Conservation (phyloP, 352 stramenopile genomes). For the Pythium chondricola region DNA sequence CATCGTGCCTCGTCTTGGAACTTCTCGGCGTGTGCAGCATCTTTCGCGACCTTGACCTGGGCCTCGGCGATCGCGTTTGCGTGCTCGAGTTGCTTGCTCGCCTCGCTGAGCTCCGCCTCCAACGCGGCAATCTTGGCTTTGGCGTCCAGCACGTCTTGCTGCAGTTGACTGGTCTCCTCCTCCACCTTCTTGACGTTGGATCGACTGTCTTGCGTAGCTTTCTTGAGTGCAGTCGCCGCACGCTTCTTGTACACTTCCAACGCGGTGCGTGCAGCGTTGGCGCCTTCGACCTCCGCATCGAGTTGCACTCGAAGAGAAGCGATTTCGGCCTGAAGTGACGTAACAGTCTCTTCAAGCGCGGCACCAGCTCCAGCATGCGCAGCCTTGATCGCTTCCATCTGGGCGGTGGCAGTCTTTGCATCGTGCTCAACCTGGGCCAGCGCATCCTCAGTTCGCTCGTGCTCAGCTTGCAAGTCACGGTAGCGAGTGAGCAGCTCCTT, state of each 20-base stretch:
- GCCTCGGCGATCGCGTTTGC: constrained; percentile 1
- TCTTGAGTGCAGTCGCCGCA: constrained; percentile 69
- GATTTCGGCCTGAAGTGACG: constrained; percentile 8
- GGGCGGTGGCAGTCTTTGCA: neutral
- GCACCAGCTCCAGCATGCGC: constrained; percentile 3
- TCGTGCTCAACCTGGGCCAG: neutral
- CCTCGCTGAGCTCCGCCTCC: constrained; percentile 7
- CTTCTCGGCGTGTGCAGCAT: constrained; percentile 28
- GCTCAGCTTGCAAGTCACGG: constrained; percentile 23
- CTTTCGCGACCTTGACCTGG: constrained; percentile 7
- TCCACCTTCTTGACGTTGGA: constrained; percentile 46
- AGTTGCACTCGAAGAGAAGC: constrained; percentile 23
- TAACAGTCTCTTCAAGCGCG: constrained; percentile 1
- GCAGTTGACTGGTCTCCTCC: constrained; percentile 34
- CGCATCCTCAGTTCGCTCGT: constrained; percentile 13
- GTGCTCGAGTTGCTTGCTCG: constrained; percentile 3
- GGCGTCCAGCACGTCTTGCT: constrained; percentile 34
- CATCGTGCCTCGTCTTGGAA: constrained; percentile 16
- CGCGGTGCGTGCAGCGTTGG: constrained; percentile 38
- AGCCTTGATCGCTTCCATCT: constrained; percentile 4
- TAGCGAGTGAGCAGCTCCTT: constrained; percentile 23
- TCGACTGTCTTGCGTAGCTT: constrained; percentile 59
- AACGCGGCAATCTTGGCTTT: constrained; percentile 26
- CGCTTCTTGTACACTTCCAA: constrained; percentile 81
- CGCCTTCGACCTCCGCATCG: constrained; percentile 42